These are phyloP conservation scores for Isatis lusitanica DNA, from an alignment of 441 rosid species.

Conservation along the genomic window DNA sequence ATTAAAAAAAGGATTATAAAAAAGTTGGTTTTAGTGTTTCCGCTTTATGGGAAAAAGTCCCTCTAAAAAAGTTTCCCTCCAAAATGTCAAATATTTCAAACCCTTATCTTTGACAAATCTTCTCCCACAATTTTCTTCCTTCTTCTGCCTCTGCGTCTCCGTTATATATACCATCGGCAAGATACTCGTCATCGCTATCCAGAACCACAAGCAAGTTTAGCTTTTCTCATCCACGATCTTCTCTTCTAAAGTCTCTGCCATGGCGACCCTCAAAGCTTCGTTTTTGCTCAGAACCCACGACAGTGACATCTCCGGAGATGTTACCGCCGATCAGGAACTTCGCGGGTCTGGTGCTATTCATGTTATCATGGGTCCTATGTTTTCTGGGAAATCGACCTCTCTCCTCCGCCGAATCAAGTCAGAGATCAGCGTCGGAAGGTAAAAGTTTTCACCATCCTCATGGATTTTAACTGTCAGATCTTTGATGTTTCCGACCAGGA, in stretches of 20 bases:
- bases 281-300: slow-evolving; percentile 20
- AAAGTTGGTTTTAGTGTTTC: neutral
- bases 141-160: slow-evolving; percentile 20
- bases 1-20: too few species aligned
- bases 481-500: neutral
- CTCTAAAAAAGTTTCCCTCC: slow-evolving; percentile 42
- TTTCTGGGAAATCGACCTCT: slow-evolving; percentile 88
- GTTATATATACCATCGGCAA: slow-evolving; percentile 26
- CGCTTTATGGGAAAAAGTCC: slow-evolving; percentile 7
- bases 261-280: slow-evolving; percentile 51
- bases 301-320: slow-evolving; percentile 16
- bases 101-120: slow-evolving; percentile 31
- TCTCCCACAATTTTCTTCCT: slow-evolving; percentile 24
- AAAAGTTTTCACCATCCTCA: neutral
- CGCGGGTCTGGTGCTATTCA: slow-evolving; percentile 59
- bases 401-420: slow-evolving; percentile 81
- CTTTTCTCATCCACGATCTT: neutral
- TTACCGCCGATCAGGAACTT: neutral
- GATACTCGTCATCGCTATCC: neutral
- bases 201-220: neutral
- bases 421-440: slow-evolving; percentile 67
- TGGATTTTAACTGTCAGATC: neutral
- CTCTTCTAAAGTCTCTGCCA: slow-evolving; percentile 6
- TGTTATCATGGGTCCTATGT: slow-evolving; percentile 88
- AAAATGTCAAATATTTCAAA: slow-evolving; percentile 32